Conservation (phyloP, 148 eudicot genomes). For the Dysphania ambrosioides region DNA sequence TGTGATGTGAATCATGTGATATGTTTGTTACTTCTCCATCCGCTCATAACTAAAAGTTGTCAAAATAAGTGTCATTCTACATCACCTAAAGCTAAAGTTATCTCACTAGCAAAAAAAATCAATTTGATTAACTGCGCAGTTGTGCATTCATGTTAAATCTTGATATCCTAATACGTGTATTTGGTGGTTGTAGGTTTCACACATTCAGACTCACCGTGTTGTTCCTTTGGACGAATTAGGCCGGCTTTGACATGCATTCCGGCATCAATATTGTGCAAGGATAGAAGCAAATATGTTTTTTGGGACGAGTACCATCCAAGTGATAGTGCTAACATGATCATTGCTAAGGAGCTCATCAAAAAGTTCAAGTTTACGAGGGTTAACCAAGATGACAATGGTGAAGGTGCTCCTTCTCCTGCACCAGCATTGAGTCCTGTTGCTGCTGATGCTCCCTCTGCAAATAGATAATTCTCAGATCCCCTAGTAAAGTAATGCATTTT, state of each 20-base stretch:
- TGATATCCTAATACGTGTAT: not conserved
- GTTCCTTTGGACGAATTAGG: conserved; percentile 72
- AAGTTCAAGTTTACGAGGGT: conserved; percentile 45
- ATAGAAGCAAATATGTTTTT: conserved; percentile 79
- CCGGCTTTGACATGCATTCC: conserved; percentile 89
- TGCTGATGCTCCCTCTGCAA: conserved; percentile 8
- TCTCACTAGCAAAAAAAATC: no score
- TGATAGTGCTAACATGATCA: conserved; percentile 63
- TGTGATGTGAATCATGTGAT: no score
- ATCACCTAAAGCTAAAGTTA: no score
- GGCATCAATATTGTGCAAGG: conserved; percentile 60
- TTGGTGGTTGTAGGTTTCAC: conserved; percentile 45
- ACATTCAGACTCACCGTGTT: conserved; percentile 80
- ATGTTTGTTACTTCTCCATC: no score
- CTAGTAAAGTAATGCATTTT: not conserved
- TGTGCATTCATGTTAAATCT: not conserved
- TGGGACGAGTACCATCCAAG: conserved; percentile 96
- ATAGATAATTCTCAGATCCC: not conserved
- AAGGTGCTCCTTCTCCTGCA: conserved; percentile 39
- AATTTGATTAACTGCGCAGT: not conserved
- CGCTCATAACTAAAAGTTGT: no score
- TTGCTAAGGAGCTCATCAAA: conserved; percentile 58
- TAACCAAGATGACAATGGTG: conserved; percentile 19
- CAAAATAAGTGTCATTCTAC: no score
- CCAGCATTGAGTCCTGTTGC: conserved; percentile 30